These are phyloP conservation scores for Paratrimastix pyriformis DNA, from an alignment of 78 protist genomes.

Conservation along the genomic window DNA sequence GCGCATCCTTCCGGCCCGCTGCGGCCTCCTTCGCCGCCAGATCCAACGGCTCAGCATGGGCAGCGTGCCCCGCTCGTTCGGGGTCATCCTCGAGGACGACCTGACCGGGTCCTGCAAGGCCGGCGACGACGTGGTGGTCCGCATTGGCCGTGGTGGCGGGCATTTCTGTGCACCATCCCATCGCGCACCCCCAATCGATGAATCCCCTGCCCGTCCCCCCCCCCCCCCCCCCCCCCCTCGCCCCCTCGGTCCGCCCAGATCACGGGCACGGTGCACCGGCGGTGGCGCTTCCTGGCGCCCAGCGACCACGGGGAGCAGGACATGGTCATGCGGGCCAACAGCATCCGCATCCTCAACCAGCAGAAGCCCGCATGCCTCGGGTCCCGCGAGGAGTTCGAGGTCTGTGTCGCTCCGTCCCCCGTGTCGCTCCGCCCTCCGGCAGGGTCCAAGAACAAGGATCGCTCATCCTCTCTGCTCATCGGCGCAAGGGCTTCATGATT, in stretches of 20 bases:
- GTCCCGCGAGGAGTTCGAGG: too few relatives aligned
- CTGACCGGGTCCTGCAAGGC: conserved; percentile 74
- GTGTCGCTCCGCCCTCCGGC: not conserved
- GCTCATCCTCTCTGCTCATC: too few relatives aligned
- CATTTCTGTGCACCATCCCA: not conserved
- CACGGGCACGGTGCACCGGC: not conserved
- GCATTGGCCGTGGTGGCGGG: too few relatives aligned
- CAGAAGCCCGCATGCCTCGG: too few relatives aligned
- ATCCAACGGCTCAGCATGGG: conserved; percentile 54
- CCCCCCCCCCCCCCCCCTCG: too few relatives aligned
- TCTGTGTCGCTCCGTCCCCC: too few relatives aligned
- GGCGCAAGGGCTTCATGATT: too few relatives aligned
- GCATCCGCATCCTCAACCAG: not conserved
- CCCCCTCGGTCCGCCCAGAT: too few relatives aligned
- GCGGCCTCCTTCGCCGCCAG: not conserved
- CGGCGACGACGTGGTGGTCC: conserved; percentile 76
- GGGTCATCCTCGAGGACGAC: conserved; percentile 67
- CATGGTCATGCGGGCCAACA: not conserved
- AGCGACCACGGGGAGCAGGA: not conserved
- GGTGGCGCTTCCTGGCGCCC: not conserved
- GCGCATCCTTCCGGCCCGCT: too few relatives aligned
- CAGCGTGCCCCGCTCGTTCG: conserved; percentile 70
- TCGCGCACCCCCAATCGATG: not conserved
- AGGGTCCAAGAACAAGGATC: not conserved
- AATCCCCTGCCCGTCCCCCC: too few relatives aligned